A percentile compares a stretch with the other conserved stretches of the same genome.
These are phyloP conservation scores for Lanzia echinophila DNA, from an alignment of 2,329 filamentous ascomycete genomes.

Conservation along the genomic window DNA sequence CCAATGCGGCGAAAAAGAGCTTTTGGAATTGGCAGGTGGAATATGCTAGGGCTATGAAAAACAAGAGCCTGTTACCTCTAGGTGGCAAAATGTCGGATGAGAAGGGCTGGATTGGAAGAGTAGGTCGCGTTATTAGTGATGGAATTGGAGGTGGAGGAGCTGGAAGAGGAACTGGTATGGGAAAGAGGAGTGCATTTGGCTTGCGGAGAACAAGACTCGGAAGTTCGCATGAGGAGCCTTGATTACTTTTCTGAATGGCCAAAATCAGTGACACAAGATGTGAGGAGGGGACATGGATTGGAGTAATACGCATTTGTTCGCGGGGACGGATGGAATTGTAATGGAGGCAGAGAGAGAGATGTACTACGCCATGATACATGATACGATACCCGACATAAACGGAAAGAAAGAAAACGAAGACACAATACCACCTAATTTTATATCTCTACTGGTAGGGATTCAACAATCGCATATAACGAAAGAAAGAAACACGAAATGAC, in stretches of 20 bases:
- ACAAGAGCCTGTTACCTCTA: slow-evolving; percentile 11
- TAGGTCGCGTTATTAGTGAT: slow-evolving; percentile 5
- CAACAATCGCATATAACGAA: too few relatives aligned
- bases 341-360: too few relatives aligned
- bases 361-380: too few relatives aligned
- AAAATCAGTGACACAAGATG: too few relatives aligned
- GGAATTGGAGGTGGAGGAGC: not conserved
- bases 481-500: too few relatives aligned
- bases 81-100: slow-evolving; percentile 15
- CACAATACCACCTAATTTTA: too few relatives aligned
- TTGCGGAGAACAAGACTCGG: slow-evolving; percentile 1
- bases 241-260: not conserved
- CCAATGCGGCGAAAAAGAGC: slow-evolving; percentile 41
- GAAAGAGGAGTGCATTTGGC: slow-evolving; percentile 8
- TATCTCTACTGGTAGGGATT: too few relatives aligned
- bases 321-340: too few relatives aligned
- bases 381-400: too few relatives aligned
- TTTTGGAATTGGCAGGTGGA: slow-evolving; percentile 43
- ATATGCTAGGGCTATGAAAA: slow-evolving; percentile 35
- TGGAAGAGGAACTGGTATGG: slow-evolving; percentile 4
- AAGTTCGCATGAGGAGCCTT: not conserved
- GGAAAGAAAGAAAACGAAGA: too few relatives aligned
- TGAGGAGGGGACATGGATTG: too few relatives aligned
- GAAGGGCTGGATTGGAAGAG: slow-evolving; percentile 1
- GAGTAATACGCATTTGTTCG: too few relatives aligned